A percentile compares a stretch with the other conserved stretches of the same genome.
phyloP scores from a whole-genome alignment of 495 filamentous ascomycete species.

The Parathielavia appendiculata region DNA sequence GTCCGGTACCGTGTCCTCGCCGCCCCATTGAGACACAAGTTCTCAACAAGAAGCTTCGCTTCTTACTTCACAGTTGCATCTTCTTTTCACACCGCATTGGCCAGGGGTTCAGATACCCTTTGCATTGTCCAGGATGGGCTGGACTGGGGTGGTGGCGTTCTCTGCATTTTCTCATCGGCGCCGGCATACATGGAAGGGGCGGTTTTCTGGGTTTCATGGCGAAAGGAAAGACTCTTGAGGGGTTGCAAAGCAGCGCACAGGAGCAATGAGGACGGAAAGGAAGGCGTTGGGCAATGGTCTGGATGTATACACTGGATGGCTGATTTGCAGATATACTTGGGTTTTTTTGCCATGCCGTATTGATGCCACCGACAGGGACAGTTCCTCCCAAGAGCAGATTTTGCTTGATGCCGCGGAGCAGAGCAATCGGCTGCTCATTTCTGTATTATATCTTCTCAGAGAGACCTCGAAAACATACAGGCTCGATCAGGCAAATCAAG shows the following conservation, averaged over 20 bases:
- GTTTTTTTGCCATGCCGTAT: neutral
- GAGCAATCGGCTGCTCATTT: too few species aligned
- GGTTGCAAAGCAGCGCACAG: neutral
- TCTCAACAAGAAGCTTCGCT: neutral
- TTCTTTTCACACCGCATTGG: conserved; percentile 23
- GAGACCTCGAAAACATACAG: too few species aligned
- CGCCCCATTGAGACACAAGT: conserved; percentile 16
- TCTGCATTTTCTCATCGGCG: conserved; percentile 19
- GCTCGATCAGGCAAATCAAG: too few species aligned
- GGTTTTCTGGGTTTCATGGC: conserved; percentile 3
- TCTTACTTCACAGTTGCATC: conserved; percentile 4
- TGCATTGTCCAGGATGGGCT: conserved; percentile 23
- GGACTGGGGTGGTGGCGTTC: conserved; percentile 16
- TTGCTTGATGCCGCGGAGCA: too few species aligned
- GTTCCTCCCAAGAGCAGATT: neutral
- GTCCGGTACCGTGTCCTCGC: conserved; percentile 47
- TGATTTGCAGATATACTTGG: neutral
- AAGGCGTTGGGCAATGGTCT: neutral
- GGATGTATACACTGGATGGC: conserved; percentile 3
- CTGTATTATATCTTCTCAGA: too few species aligned
- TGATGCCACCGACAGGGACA: neutral
- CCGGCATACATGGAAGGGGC: conserved; percentile 8
- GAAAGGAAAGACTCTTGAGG: neutral
- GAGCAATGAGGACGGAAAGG: neutral
- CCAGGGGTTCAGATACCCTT: conserved; percentile 19